Evolutionary conservation across 768 basidiomycete species (phyloP), one percentile per base, ranked within the genome.

Genomic region (Suillus discolor): DNA sequence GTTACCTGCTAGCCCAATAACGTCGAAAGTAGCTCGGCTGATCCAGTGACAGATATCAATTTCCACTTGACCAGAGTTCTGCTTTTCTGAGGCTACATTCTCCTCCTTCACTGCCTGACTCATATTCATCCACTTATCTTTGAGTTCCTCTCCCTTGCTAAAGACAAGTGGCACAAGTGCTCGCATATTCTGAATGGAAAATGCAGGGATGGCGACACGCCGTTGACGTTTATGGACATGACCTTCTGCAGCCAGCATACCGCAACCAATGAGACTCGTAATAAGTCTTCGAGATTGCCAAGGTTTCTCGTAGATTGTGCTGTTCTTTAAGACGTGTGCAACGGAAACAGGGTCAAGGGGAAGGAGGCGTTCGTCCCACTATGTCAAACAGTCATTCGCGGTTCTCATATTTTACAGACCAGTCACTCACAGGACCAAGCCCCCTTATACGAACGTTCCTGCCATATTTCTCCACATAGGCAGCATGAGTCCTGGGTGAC

Each of bases 1-100:
- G 80, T 55, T 63, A 92, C 92, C 92, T 49, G 94, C 92, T n/a
- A 93, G 75, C 1, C 94, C 96, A 69, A 97, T 94, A 53, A 96
- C 89, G 74, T 97, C 96, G 71, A 97, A 92, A 0, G 94, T 94
- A 11, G 89, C 89, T 51, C 93, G 84, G 68, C 89, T 91, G 41
- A 96, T 77, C 90, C 91, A 96, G 69, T 85, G 87, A 72, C 86
- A 89, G 8, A 96, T 86, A 71, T 97, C 93, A 31, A 97, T 72
- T 71, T 71, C 82, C 66, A 73, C 71, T 8, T 71, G 80, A 9
- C 71, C 78, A 68, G 61, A 72, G 73, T 6, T 76, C 65, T 68
- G 45, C 2, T 63, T 61, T 13, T 36, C 20, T 31, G 62, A 34
- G 38, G 63, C 51, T 20, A 28, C 13, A 13, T 38, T 25, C 8